Evolutionary conservation across 1,284 basidiomycete species (phyloP).

Genomic region (Trichosporon sp.): DNA sequence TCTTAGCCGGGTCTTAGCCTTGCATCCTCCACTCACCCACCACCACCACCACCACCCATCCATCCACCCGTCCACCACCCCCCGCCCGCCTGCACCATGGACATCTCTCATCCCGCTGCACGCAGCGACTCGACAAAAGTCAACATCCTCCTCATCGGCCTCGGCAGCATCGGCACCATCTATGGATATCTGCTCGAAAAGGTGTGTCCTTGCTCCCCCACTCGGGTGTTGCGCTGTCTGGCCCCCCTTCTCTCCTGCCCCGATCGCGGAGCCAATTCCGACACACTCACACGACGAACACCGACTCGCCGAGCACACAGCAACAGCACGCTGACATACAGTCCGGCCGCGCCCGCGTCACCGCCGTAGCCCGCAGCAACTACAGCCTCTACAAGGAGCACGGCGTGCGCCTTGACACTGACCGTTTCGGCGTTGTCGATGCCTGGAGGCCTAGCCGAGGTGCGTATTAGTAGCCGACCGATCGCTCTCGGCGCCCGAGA

Average conservation of each 20-base stretch:
- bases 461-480: slow-evolving; percentile 39
- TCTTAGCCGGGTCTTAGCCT: slow-evolving; percentile 14
- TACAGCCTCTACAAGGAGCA: slow-evolving; percentile 62
- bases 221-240: background rate
- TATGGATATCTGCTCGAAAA: slow-evolving; percentile 67
- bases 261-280: slow-evolving; percentile 1
- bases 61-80: background rate
- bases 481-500: background rate
- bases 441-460: slow-evolving; percentile 68
- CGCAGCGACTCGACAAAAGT: slow-evolving; percentile 28
- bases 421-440: slow-evolving; percentile 64
- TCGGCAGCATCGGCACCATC: slow-evolving; percentile 61
- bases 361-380: slow-evolving; percentile 73
- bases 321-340: slow-evolving; percentile 8
- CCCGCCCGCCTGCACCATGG: background rate
- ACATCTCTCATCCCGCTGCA: background rate
- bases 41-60: background rate
- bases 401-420: slow-evolving; percentile 64
- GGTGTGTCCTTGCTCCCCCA: slow-evolving; percentile 20
- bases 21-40: background rate
- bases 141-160: slow-evolving; percentile 59
- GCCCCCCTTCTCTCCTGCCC: background rate
- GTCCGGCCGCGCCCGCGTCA: slow-evolving; percentile 68
- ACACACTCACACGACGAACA: background rate
- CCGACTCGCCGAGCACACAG: background rate